A percentile compares a stretch with the other conserved stretches of the same genome.
Evolutionary conservation across 2,329 filamentous ascomycete genomes (phyloP).

Genomic region (Paramyrothecium sp.): DNA sequence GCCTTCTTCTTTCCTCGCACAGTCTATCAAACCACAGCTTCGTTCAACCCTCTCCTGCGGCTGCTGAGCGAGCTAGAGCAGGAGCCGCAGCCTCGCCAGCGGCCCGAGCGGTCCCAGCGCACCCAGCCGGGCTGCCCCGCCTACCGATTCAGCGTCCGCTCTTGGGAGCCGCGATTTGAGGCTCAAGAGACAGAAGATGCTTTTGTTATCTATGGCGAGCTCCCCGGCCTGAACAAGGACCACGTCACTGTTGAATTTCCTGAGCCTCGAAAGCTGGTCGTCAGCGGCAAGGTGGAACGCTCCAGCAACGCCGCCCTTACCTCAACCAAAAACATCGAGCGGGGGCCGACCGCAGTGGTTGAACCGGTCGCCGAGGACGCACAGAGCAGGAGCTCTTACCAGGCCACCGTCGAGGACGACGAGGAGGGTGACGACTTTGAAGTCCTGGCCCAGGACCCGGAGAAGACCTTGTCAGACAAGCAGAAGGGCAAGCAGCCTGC

Average conservation of each 20-base stretch:
- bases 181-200: constrained; percentile 65
- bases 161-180: constrained; percentile 77
- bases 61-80: constrained; percentile 63
- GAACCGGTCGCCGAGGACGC: constrained; percentile 38
- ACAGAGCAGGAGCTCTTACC: constrained; percentile 41
- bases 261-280: constrained; percentile 68
- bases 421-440: constrained; percentile 24
- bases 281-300: constrained; percentile 57
- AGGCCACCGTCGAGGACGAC: constrained; percentile 64
- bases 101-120: neutral
- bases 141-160: constrained; percentile 10
- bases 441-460: constrained; percentile 13
- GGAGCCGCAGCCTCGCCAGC: constrained; percentile 34
- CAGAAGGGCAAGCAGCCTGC: too few species aligned
- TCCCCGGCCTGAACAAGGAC: constrained; percentile 73
- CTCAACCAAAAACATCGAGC: too few species aligned
- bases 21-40: constrained; percentile 46
- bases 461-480: neutral
- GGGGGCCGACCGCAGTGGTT: constrained; percentile 11
- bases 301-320: neutral
- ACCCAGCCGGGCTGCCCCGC: neutral
- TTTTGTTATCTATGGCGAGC: constrained; percentile 79
- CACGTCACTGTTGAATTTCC: constrained; percentile 77
- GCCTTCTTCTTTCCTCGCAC: constrained; percentile 54
- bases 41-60: constrained; percentile 61